Conservation (phyloP, 371 early-diverging fungal species). For the Cokeromyces recurvatus region DNA sequence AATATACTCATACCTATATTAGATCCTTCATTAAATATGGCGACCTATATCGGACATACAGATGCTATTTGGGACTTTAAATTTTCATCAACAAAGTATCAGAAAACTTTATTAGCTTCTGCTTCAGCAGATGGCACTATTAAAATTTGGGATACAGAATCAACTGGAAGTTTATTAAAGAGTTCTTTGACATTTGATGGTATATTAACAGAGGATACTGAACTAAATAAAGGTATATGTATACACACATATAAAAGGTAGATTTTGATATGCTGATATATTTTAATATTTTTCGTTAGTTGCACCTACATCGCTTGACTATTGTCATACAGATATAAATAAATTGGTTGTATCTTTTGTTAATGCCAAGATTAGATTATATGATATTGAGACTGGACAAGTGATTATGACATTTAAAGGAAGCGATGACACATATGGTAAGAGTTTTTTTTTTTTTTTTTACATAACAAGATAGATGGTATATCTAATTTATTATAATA, state of each 20-base stretch:
- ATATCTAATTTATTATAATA: too few species aligned
- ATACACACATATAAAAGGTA: conserved; percentile 13
- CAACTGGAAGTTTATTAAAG: conserved; percentile 39
- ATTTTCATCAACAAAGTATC: conserved; percentile 52
- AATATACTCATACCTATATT: background rate
- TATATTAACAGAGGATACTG: conserved; percentile 1
- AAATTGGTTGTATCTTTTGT: conserved; percentile 66
- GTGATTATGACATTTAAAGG: conserved; percentile 45
- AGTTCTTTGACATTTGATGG: conserved; percentile 50
- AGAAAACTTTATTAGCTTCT: conserved; percentile 66
- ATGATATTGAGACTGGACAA: conserved; percentile 77
- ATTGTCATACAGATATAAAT: conserved; percentile 53
- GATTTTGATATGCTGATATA: background rate
- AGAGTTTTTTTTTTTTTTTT: background rate
- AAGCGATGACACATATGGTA: conserved; percentile 64
- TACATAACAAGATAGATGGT: background rate
- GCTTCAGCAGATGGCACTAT: conserved; percentile 80
- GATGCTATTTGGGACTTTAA: conserved; percentile 86
- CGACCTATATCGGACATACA: conserved; percentile 74
- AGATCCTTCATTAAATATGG: conserved; percentile 54
- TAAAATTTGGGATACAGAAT: conserved; percentile 75
- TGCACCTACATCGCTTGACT: conserved; percentile 69
- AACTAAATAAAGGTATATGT: background rate
- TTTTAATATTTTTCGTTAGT: conserved; percentile 7
- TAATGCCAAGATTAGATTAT: conserved; percentile 63